Conservation (phyloP, 495 filamentous ascomycete genomes). For the Trypethelium eluteriae region DNA sequence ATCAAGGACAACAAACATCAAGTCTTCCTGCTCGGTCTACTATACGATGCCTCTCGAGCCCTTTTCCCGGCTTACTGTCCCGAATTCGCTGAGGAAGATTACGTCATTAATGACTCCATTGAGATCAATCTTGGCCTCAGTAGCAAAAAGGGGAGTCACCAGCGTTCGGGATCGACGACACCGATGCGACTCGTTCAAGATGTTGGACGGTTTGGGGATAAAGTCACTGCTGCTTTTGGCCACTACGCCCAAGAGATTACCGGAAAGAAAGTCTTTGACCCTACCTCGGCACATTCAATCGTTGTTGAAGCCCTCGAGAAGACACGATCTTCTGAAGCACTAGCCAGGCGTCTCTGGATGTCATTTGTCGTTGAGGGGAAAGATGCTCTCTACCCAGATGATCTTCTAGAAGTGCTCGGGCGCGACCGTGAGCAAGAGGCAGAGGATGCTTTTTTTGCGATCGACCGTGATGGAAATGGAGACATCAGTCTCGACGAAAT, state of each 20-base stretch:
- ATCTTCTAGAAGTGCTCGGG: slow-evolving; percentile 82
- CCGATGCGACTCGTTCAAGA: slow-evolving; percentile 72
- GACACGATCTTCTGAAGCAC: slow-evolving; percentile 69
- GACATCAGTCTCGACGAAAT: slow-evolving; percentile 94
- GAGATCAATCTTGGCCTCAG: slow-evolving; percentile 30
- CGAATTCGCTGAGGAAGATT: slow-evolving; percentile 87
- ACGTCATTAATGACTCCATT: slow-evolving; percentile 77
- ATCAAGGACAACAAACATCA: slow-evolving; percentile 86
- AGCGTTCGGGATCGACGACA: slow-evolving; percentile 53
- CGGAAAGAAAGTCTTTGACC: slow-evolving; percentile 89
- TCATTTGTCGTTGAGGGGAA: slow-evolving; percentile 89
- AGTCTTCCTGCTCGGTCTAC: slow-evolving; percentile 64
- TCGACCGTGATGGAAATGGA: slow-evolving; percentile 85
- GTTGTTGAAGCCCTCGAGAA: slow-evolving; percentile 84
- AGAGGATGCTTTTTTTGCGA: slow-evolving; percentile 66
- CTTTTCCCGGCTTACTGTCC: slow-evolving; percentile 86
- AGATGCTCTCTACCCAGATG: slow-evolving; percentile 68
- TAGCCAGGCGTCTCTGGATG: slow-evolving; percentile 94
- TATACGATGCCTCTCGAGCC: slow-evolving; percentile 81
- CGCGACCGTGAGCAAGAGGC: slow-evolving; percentile 61
- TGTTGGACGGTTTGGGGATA: slow-evolving; percentile 77
- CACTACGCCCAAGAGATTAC: slow-evolving; percentile 90
- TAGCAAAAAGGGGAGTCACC: slow-evolving; percentile 42
- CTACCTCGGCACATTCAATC: slow-evolving; percentile 76
- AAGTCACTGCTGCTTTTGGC: slow-evolving; percentile 85